Evolutionary conservation across 805 yeast genomes (phyloP).

Genomic region (Lipomyces oligophaga): DNA sequence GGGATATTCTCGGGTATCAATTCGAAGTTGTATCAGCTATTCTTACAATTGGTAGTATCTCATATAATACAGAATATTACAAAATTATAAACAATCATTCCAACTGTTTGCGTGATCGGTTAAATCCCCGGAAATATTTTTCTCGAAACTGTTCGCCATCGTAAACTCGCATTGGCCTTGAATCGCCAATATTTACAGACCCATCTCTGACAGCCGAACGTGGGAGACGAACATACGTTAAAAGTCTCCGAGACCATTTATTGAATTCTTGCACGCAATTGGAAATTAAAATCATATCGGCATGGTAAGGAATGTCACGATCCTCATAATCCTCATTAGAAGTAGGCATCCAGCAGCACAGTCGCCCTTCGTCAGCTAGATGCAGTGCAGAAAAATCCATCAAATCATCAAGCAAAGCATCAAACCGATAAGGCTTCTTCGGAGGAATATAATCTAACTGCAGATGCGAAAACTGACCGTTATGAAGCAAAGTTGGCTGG

Average conservation of each 20-base stretch:
- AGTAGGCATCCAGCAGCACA: constrained; percentile 97
- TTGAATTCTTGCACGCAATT: constrained; percentile 83
- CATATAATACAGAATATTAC: too few relatives aligned
- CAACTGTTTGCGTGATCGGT: too few relatives aligned
- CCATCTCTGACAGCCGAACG: constrained; percentile 40
- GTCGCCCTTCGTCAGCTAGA: constrained; percentile 69
- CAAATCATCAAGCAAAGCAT: constrained; percentile 71
- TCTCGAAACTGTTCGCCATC: constrained; percentile 63
- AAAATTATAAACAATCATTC: too few relatives aligned
- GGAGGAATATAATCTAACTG: constrained; percentile 86
- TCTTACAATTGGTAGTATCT: too few relatives aligned
- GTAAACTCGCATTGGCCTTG: constrained; percentile 37
- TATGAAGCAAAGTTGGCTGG: constrained; percentile 17
- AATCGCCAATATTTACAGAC: constrained; percentile 45
- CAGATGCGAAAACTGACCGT: constrained; percentile 27
- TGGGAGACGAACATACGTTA: constrained; percentile 68
- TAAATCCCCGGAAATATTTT: constrained; percentile 67
- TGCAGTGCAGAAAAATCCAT: constrained; percentile 67
- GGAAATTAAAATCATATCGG: constrained; percentile 62
- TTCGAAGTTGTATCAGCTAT: too few relatives aligned
- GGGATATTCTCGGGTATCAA: too few relatives aligned
- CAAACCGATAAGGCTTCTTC: constrained; percentile 82
- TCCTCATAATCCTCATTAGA: constrained; percentile 78
- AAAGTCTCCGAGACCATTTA: constrained; percentile 79
- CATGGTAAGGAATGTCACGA: constrained; percentile 74